These are phyloP conservation scores for Phialophora macrospora DNA, from an alignment of 2,329 filamentous ascomycete species.

Conservation along the genomic window DNA sequence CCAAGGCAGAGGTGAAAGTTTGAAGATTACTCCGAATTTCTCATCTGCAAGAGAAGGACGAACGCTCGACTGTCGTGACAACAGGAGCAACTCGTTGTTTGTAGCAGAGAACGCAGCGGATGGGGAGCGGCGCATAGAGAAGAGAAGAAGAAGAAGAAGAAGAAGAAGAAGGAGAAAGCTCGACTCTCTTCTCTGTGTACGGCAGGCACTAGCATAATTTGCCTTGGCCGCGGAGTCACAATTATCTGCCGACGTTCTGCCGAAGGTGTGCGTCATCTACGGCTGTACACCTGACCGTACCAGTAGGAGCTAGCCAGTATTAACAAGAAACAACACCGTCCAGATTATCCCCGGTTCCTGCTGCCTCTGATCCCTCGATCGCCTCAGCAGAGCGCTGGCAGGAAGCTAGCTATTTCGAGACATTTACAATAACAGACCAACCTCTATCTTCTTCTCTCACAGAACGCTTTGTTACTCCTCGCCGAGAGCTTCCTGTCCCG, in stretches of 20 bases:
- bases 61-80: conserved; percentile 26
- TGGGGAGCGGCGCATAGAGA: conserved; percentile 76
- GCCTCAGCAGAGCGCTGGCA: neutral
- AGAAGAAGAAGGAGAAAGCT: neutral
- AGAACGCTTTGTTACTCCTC: neutral
- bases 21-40: conserved; percentile 99
- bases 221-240: conserved; percentile 1
- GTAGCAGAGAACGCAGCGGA: conserved; percentile 96
- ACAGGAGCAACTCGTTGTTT: conserved; percentile 56
- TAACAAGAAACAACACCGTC: neutral
- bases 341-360: no score
- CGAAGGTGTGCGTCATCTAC: neutral
- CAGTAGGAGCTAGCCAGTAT: no score
- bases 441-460: neutral
- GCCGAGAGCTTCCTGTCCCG: neutral
- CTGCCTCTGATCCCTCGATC: neutral
- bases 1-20: conserved; percentile 42
- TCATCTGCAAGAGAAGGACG: conserved; percentile 71
- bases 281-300: neutral
- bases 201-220: neutral
- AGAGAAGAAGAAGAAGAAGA: conserved; percentile 39
- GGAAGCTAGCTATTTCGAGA: neutral
- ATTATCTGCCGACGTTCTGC: conserved; percentile 25
- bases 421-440: neutral
- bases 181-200: neutral